Evolutionary conservation across 73 alveolate species (phyloP).

Genomic region (Loxodes magnus): DNA sequence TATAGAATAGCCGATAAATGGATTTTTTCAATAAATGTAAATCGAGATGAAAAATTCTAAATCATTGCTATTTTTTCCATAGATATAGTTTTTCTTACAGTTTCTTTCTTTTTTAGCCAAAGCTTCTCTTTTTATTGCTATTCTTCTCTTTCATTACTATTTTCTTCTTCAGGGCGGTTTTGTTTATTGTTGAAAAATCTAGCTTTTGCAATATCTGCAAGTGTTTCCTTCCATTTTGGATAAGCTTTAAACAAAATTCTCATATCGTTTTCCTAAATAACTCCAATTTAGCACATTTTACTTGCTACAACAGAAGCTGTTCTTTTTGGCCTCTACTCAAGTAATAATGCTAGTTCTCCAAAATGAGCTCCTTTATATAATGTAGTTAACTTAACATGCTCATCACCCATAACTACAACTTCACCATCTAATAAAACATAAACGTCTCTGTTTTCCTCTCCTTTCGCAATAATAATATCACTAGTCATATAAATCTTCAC

Average conservation of each 20-base stretch:
- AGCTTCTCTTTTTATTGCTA: neutral
- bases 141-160: slow-evolving; percentile 1
- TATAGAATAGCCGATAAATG: slow-evolving; percentile 19
- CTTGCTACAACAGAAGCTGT: slow-evolving; percentile 33
- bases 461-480: slow-evolving; percentile 32
- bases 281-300: slow-evolving; percentile 28
- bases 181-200: neutral
- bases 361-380: slow-evolving; percentile 35
- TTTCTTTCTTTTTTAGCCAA: neutral
- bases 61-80: neutral
- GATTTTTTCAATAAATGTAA: neutral
- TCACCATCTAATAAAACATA: slow-evolving; percentile 47
- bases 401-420: slow-evolving; percentile 25
- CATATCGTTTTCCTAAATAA: slow-evolving; percentile 15
- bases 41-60: neutral
- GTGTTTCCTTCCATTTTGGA: slow-evolving; percentile 22
- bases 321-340: slow-evolving; percentile 19
- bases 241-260: slow-evolving; percentile 32
- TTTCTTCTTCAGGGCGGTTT: slow-evolving; percentile 7
- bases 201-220: slow-evolving; percentile 15
- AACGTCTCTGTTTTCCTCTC: slow-evolving; percentile 26
- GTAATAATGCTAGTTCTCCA: slow-evolving; percentile 16
- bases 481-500: slow-evolving; percentile 21
- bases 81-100: neutral
- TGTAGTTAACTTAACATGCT: slow-evolving; percentile 16